Base-by-base conservation (phyloP, 2,329 filamentous ascomycete species). In the Cladosporium velox region DNA sequence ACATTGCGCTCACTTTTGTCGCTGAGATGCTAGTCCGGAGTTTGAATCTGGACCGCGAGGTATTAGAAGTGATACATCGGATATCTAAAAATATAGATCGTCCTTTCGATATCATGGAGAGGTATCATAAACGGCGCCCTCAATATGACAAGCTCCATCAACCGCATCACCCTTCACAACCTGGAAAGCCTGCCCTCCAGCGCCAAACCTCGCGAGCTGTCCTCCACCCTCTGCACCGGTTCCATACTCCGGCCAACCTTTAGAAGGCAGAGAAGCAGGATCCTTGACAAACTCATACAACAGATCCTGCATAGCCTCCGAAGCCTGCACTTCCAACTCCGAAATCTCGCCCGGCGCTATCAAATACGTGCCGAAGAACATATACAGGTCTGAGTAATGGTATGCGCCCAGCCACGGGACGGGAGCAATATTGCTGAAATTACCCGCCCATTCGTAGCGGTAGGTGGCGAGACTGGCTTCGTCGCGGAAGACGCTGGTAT, bases 391-490 rank as follows among this genome's bases (percentile, higher is more conserved):
- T 7, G 73, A 69, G 14, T 70, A 72, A 64, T 79, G 77, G 58
- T 77, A 79, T 8, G 77, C 76, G 3, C 75, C 77, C 57, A 76
- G 49, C 77, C 77, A 79, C 47, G 69, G 72, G 14, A 68, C 70
- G 1, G 76, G 77, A 1, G 74, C 65, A 28, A 78, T 73, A 67
- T 78, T 78, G 59, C 69, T 72, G 59, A 77, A 78, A 61, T 77
- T 77, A 1, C 77, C 78, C 5, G 70, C 73, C 57, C 77, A 80
- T 14, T 77, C 71, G 60, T 78, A 80, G 58, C 78, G 76, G 68
- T 76, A 79, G 0, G 77, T 79, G 0, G 71, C 66, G 0, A 74
- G 66, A 38, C 70, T 72, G 12, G 69, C 66, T 2, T 68, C 65
- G 35, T 71, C 71, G 5, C 78, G 72, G 26, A 72, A 18, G 3